Percentiles rank a stretch among this genome's conserved stretches.
Conservation (phyloP, 352 stramenopile genomes). For the Phytophthora multivora region DNA sequence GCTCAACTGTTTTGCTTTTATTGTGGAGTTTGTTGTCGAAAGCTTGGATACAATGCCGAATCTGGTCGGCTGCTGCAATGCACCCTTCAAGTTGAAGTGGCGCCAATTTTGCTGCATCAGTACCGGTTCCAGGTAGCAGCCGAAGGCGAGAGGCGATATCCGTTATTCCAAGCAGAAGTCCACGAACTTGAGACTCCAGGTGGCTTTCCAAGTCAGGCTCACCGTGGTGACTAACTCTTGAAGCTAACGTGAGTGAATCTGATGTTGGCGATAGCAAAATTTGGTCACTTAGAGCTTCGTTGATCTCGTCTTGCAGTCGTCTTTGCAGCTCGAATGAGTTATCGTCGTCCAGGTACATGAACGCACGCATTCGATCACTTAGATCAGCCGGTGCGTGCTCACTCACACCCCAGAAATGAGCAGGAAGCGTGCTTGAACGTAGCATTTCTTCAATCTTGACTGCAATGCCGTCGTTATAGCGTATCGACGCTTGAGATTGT, state of each 20-base stretch:
- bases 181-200: conserved; percentile 17
- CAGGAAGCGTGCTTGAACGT: conserved; percentile 3
- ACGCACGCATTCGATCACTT: conserved; percentile 10
- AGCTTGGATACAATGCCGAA: conserved; percentile 28
- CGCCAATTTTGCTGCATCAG: conserved; percentile 1
- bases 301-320: conserved; percentile 25
- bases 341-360: conserved; percentile 23
- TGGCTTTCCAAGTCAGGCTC: background rate
- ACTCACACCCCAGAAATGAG: background rate
- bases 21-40: conserved; percentile 17
- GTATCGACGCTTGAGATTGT: background rate
- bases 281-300: conserved; percentile 17
- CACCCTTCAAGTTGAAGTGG: conserved; percentile 21
- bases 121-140: conserved; percentile 9
- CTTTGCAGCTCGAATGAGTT: conserved; percentile 21
- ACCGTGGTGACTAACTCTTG: background rate
- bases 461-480: conserved; percentile 6
- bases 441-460: conserved; percentile 35
- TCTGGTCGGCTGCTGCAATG: conserved; percentile 32
- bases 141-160: conserved; percentile 25
- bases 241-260: background rate
- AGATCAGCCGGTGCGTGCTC: background rate
- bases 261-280: background rate
- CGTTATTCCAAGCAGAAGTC: conserved; percentile 22
- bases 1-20: background rate